Conservation (phyloP, 352 stramenopile species). For the Globisporangium mamillatum region DNA sequence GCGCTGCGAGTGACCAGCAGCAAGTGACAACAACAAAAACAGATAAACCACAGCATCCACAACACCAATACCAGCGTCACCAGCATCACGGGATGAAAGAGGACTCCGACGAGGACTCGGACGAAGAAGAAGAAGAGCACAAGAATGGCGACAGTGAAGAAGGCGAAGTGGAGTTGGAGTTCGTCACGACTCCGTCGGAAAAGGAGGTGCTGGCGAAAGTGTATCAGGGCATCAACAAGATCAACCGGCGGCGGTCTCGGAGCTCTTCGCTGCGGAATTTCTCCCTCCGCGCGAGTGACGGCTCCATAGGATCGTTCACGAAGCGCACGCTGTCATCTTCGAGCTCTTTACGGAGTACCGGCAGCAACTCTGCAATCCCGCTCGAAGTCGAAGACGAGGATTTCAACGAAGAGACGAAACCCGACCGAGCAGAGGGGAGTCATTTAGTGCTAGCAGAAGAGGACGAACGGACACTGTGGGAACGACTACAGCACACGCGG, state of each 20-base stretch:
- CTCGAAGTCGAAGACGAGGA: slow-evolving; percentile 18
- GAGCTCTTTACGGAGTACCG: slow-evolving; percentile 52
- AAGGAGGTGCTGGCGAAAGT: slow-evolving; percentile 69
- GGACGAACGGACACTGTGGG: slow-evolving; percentile 41
- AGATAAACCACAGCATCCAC: slow-evolving; percentile 9
- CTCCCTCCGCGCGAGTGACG: slow-evolving; percentile 39
- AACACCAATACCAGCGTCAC: slow-evolving; percentile 20
- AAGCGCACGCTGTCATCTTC: slow-evolving; percentile 54
- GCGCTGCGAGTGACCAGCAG: not conserved
- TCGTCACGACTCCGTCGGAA: slow-evolving; percentile 70
- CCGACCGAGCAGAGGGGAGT: not conserved
- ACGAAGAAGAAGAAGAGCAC: slow-evolving; percentile 20
- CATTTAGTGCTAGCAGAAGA: slow-evolving; percentile 7
- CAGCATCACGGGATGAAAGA: slow-evolving; percentile 18
- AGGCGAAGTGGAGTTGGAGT: slow-evolving; percentile 42
- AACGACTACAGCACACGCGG: slow-evolving; percentile 32
- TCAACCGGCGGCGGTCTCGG: slow-evolving; percentile 66
- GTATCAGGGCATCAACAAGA: slow-evolving; percentile 67
- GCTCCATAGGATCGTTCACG: slow-evolving; percentile 28
- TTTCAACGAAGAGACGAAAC: slow-evolving; percentile 15
- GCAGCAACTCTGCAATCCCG: slow-evolving; percentile 29
- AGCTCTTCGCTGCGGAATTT: slow-evolving; percentile 60
- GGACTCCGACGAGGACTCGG: slow-evolving; percentile 2
- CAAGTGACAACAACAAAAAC: not conserved
- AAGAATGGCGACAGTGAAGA: slow-evolving; percentile 26